Base-by-base conservation (phyloP, 2,329 filamentous ascomycete genomes). In the Podosphaera fusca region DNA sequence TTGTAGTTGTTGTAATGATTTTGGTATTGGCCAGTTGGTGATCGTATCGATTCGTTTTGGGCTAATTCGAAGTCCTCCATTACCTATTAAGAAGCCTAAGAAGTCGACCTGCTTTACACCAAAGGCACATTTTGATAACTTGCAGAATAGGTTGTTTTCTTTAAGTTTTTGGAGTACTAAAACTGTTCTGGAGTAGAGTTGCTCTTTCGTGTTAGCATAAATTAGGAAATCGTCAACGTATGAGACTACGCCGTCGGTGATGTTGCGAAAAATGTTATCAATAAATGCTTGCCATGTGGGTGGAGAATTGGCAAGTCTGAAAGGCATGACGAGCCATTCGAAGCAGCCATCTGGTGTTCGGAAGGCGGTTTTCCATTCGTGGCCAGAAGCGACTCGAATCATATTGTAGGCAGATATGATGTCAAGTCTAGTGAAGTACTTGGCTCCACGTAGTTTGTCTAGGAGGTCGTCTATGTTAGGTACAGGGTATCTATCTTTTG, bases 251-350 rank as follows among this genome's bases (percentile, higher is more conserved):
- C 21, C 51, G 1, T 54, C 51, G 2, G 2, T 54, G 2, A 40
- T 8, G n/a, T 54, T 36, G 1, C 51, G 4, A 54, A 54, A 54
- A 8, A 54, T 40, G 5, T 54, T 1, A 31, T 54, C 51, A 12
- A 54, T 54, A 21, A 53, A 53, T 21, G 50, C 4, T 55, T 59
- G 56, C 34, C 38, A 59, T 3, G 56, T 58, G 0, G 52, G 36
- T 0, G 56, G 56, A 2, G 42, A 30, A 34, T 58, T 59, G 1
- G 42, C 46, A 1, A 59, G 38, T 1, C 56, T 50, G 21, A 59
- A 59, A 2, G 54, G 54, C 46, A 58, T n/a, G 8, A 59, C 56
- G 1, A 49, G 30, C 29, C 34, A 58, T 36, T 57, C 47, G 31
- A 51, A 57, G 31, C 35, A 52, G 1, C 34, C 47, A 33, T 51